Evolutionary conservation across 257 asterid genomes (phyloP), one percentile per base, ranked within the genome.

Genomic region (Ajuga chamaepitys): DNA sequence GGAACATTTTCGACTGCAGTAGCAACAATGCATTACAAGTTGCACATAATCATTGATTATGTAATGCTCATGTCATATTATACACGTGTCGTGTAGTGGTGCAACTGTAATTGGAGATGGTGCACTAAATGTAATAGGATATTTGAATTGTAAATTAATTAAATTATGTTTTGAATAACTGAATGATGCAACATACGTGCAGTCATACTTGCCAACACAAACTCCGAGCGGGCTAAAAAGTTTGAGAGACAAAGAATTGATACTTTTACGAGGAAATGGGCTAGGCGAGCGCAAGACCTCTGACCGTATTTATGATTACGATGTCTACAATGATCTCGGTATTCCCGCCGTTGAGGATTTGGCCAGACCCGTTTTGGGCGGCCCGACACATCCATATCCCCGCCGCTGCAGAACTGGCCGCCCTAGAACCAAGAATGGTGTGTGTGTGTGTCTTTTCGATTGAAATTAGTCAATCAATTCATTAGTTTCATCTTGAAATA

Each of bases 341-440:
- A 79, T 82, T 9, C 87, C 95, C 1, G 97, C 6, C 0, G 46
- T 2, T 17, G 72, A 16, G 0, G 83, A 75, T 21, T 1, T 32
- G 46, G 76, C 70, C 0, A 84, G 97, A 10, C 92, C 95, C 16
- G 78, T 90, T 13, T 78, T 90, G 9, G 95, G 97, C 0, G 90
- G 92, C 4, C 25, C 80, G 9, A 58, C 78, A 2, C 73, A 32
- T 22, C 96, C 92, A 1, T 87, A 85, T 47, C 95, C 95, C 9
- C 85, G 96, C 14, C 87, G 95, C 2, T 84, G 93, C 74, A 79
- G 95, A 73, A 90, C 95, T 0, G 95, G 92, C 4, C 85, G 95
- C 4, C 82, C 84, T 2, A 71, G 40, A 54, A 62, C 81, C 18
- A 0, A 82, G 25, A 73, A 52, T 68, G 95, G 96, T 86, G 13